These are phyloP conservation scores for Ceratocystis harringtonii DNA, from an alignment of 2,329 filamentous ascomycete genomes.

Conservation along the genomic window DNA sequence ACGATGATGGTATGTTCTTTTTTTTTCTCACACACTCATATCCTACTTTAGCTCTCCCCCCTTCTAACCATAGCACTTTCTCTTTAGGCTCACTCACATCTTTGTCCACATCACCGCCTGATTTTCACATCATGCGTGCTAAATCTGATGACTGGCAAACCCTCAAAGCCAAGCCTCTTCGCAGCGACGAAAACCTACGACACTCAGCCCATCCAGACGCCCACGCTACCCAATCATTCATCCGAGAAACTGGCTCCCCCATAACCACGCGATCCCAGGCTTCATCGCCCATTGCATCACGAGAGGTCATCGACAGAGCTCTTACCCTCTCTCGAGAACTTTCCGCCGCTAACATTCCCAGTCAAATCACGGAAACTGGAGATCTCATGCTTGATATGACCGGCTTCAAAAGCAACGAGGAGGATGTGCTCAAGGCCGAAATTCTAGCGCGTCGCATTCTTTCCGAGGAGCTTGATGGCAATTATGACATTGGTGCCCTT, in stretches of 20 bases:
- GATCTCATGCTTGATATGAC: slow-evolving; percentile 98
- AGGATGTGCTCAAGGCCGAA: slow-evolving; percentile 81
- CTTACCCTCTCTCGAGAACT: slow-evolving; percentile 75
- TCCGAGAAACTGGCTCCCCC: slow-evolving; percentile 26
- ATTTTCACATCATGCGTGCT: slow-evolving; percentile 35
- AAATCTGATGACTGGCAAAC: slow-evolving; percentile 28
- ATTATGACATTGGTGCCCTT: slow-evolving; percentile 88
- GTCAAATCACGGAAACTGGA: slow-evolving; percentile 77
- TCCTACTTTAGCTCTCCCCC: background rate
- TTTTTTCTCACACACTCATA: background rate
- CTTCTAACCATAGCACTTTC: background rate
- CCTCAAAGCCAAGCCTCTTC: slow-evolving; percentile 29
- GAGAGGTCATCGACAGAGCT: slow-evolving; percentile 70
- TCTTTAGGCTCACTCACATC: slow-evolving; percentile 36
- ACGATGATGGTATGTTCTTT: slow-evolving; percentile 23
- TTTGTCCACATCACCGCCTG: slow-evolving; percentile 37
- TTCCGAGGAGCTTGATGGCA: slow-evolving; percentile 80
- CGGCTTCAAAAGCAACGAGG: slow-evolving; percentile 85
- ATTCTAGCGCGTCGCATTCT: slow-evolving; percentile 86
- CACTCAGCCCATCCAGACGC: slow-evolving; percentile 31
- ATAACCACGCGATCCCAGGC: slow-evolving; percentile 52
- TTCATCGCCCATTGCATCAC: slow-evolving; percentile 54
- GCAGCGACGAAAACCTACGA: slow-evolving; percentile 41
- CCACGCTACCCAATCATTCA: slow-evolving; percentile 26
- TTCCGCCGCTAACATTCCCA: slow-evolving; percentile 80